These are phyloP conservation scores for Coemansia sp. DNA, from an alignment of 192 early-diverging fungal genomes.

Conservation along the genomic window DNA sequence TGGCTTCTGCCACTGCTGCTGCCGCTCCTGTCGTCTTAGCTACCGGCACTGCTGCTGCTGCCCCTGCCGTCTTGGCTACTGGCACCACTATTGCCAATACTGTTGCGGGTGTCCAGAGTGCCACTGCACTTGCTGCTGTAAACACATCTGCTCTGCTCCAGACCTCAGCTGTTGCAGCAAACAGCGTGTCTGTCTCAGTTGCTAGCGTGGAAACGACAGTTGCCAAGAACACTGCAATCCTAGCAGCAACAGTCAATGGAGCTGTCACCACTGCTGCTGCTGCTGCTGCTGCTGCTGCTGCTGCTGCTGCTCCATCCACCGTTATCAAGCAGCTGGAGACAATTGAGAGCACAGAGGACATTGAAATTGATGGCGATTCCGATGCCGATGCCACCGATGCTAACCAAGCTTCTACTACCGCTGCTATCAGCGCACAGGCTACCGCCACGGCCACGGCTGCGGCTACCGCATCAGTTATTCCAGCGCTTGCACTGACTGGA, in stretches of 20 bases:
- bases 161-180: neutral
- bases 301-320: constrained; percentile 3
- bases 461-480: too few species aligned
- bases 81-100: neutral
- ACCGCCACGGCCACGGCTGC: neutral
- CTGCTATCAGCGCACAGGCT: neutral
- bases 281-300: neutral
- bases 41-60: neutral
- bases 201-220: constrained; percentile 1
- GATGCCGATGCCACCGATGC: neutral
- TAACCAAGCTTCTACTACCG: constrained; percentile 5
- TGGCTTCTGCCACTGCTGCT: constrained; percentile 4
- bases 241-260: neutral
- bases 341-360: too few species aligned
- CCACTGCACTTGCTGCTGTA: neutral
- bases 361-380: too few species aligned
- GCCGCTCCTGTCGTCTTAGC: neutral
- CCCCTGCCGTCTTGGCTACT: neutral
- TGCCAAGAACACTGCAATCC: neutral
- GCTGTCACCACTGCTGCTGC: neutral
- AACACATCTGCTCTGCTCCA: neutral
- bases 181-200: neutral
- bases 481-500: too few species aligned
- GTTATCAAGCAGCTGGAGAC: neutral
- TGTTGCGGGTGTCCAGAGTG: neutral